Evolutionary conservation across 169 alveolate species (phyloP).

Genomic region (Amoebophrya sp.): DNA sequence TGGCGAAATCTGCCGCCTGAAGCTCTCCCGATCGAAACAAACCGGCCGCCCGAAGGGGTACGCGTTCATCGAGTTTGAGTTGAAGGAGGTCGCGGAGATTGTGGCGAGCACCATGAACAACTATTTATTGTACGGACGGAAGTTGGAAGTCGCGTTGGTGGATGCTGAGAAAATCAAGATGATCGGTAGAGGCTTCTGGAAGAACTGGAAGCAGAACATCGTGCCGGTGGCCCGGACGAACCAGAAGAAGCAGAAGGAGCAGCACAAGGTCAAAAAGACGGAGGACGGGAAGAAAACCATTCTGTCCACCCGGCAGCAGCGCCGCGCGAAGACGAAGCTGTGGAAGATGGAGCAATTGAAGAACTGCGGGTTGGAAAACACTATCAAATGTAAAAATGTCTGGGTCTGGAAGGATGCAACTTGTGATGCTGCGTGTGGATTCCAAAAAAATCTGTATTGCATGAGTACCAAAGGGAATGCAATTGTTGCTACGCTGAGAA

Average conservation of each 20-base stretch:
- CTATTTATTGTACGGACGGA: slow-evolving; percentile 63
- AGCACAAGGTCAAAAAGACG: neutral
- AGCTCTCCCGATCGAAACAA: slow-evolving; percentile 54
- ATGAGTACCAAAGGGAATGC: too few relatives aligned
- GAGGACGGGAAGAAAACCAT: neutral
- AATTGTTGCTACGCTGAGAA: too few relatives aligned
- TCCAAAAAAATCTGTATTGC: too few relatives aligned
- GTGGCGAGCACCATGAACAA: slow-evolving; percentile 78
- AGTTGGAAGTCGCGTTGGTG: neutral
- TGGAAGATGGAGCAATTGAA: neutral
- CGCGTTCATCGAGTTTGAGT: slow-evolving; percentile 71
- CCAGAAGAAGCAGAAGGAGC: neutral
- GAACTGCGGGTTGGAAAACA: neutral
- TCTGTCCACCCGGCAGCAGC: neutral
- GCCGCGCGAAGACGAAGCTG: neutral
- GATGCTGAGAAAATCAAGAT: neutral
- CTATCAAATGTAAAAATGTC: too few relatives aligned
- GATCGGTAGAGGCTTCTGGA: neutral
- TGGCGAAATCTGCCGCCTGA: slow-evolving; percentile 60
- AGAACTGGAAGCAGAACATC: neutral
- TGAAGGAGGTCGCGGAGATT: slow-evolving; percentile 65
- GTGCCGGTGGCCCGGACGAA: neutral
- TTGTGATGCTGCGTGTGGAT: too few relatives aligned
- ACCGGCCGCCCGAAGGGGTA: slow-evolving; percentile 74
- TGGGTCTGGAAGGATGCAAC: too few relatives aligned